phyloP scores from a whole-genome alignment of 139 green algal species.

The Micractinium sp. region DNA sequence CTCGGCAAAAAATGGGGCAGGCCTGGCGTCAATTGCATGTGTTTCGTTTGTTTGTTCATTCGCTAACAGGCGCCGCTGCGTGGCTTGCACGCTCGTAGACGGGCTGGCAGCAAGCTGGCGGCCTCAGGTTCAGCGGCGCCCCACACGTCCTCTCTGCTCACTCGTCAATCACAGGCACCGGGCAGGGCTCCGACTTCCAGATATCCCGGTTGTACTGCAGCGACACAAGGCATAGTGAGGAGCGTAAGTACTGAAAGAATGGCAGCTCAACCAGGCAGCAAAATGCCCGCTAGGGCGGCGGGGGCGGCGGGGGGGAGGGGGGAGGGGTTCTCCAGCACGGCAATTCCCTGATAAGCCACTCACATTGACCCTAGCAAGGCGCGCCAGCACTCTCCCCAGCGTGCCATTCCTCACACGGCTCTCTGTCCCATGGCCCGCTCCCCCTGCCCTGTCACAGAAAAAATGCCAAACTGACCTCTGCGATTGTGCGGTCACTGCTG shows the following conservation, averaged over 20 bases:
- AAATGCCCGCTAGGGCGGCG: background rate
- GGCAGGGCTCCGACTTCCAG: conserved; percentile 50
- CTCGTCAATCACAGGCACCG: conserved; percentile 37
- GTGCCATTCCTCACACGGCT: background rate
- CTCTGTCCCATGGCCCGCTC: background rate
- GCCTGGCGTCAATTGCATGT: background rate
- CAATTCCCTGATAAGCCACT: background rate
- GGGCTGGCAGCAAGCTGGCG: background rate
- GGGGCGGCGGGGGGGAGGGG: too few species aligned
- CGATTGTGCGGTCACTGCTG: conserved; percentile 95
- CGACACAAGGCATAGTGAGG: background rate
- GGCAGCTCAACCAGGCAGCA: background rate
- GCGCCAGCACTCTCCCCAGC: background rate
- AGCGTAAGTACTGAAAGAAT: too few species aligned
- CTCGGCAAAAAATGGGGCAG: background rate
- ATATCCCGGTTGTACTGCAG: conserved; percentile 49
- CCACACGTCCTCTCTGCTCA: background rate
- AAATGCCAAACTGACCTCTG: conserved; percentile 45
- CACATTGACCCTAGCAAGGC: background rate
- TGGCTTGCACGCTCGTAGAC: background rate
- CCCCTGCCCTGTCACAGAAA: background rate
- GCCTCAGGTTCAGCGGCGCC: background rate
- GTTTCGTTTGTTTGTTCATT: background rate
- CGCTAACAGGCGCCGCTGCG: background rate
- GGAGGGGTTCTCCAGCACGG: too few species aligned